Percentiles rank a stretch among this genome's conserved stretches.
phyloP scores from a whole-genome alignment of 768 basidiomycete species.

The Tulasnella sp. region DNA sequence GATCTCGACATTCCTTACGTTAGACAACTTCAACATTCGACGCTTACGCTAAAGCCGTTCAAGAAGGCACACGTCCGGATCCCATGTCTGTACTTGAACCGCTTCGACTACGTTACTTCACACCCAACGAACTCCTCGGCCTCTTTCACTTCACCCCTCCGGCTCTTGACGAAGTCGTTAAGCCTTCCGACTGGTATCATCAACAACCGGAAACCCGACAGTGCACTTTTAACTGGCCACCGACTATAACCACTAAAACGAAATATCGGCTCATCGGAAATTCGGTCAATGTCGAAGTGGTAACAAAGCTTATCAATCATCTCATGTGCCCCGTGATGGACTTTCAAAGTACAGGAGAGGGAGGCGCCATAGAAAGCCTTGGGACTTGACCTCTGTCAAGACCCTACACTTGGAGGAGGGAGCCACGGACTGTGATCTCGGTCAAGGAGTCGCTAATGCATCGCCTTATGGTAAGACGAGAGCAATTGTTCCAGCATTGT shows the following conservation, averaged over 20 bases:
- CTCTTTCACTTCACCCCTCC: slow-evolving; percentile 46
- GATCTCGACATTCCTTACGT: background rate
- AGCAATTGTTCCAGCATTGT: no score
- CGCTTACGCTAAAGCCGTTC: background rate
- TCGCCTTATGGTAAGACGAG: no score
- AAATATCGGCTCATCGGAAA: slow-evolving; percentile 73
- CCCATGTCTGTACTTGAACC: slow-evolving; percentile 46
- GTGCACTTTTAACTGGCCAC: slow-evolving; percentile 49
- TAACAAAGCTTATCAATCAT: slow-evolving; percentile 48
- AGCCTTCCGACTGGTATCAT: no score
- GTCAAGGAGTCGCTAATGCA: no score
- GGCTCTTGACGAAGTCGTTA: no score
- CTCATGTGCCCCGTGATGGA: no score
- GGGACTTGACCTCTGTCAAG: no score
- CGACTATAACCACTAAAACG: slow-evolving; percentile 46
- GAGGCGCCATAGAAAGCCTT: no score
- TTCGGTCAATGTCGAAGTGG: slow-evolving; percentile 68
- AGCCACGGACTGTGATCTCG: no score
- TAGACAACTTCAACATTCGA: slow-evolving; percentile 55
- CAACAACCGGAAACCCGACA: background rate
- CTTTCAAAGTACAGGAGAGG: no score
- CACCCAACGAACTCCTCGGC: slow-evolving; percentile 58
- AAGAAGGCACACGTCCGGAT: slow-evolving; percentile 21
- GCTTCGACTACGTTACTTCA: slow-evolving; percentile 62
- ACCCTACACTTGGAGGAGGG: no score